phyloP scores from a whole-genome alignment of 148 eudicot genomes.

The Limonium bicolor region DNA sequence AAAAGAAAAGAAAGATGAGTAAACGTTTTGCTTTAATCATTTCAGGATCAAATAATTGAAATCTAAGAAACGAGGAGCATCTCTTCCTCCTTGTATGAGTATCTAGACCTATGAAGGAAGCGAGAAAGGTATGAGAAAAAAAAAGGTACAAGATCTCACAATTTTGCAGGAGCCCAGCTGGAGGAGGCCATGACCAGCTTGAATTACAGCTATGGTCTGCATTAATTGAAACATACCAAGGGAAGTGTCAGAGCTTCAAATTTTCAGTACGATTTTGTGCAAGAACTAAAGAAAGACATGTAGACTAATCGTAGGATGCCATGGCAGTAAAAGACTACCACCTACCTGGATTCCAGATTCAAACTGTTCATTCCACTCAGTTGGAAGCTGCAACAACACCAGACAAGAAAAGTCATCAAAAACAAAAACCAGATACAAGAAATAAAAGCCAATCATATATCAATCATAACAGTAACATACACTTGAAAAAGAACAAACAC shows the following conservation, averaged over 20 bases:
- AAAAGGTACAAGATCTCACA: slow-evolving; percentile 68
- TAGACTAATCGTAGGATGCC: too few species aligned
- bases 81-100: too few species aligned
- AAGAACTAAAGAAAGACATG: background rate
- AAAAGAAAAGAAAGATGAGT: too few species aligned
- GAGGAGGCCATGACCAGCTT: slow-evolving; percentile 97
- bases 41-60: too few species aligned
- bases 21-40: too few species aligned
- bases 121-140: background rate
- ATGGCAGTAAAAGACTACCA: too few species aligned
- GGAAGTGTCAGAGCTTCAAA: background rate
- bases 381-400: slow-evolving; percentile 51
- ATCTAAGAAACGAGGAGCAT: too few species aligned
- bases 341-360: slow-evolving; percentile 94
- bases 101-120: background rate
- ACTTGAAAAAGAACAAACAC: too few species aligned
- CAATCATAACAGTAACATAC: too few species aligned
- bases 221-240: slow-evolving; percentile 3
- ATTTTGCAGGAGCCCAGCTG: slow-evolving; percentile 98
- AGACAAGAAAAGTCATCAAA: background rate
- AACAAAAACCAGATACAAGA: background rate
- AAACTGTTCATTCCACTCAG: slow-evolving; percentile 95
- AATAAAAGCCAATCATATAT: background rate
- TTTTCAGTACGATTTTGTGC: background rate
- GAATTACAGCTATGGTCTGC: slow-evolving; percentile 97